Evolutionary conservation across 139 green algal species (phyloP).

Genomic region (Chlamydomonas incerta): DNA sequence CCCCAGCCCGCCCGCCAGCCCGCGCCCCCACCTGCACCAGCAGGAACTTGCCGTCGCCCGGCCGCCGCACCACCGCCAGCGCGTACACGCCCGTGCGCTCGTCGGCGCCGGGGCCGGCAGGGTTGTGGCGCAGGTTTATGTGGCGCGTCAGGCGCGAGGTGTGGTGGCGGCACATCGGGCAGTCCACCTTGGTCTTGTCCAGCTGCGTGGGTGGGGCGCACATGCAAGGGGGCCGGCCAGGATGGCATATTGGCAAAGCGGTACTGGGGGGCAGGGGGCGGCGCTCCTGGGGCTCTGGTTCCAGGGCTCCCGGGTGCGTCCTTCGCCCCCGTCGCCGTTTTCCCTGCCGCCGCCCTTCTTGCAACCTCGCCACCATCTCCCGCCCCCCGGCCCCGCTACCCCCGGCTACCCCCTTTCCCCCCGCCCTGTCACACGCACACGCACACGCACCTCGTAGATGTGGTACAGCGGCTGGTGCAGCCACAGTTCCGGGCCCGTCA

Average conservation of each 20-base stretch:
- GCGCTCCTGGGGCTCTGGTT: too few species aligned
- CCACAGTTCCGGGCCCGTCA: slow-evolving; percentile 44
- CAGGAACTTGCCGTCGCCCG: slow-evolving; percentile 54
- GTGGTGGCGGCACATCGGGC: background rate
- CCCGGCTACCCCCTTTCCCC: background rate
- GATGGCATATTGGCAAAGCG: too few species aligned
- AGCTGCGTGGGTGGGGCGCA: background rate
- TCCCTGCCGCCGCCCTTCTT: too few species aligned
- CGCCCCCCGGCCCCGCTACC: too few species aligned
- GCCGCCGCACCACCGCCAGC: slow-evolving; percentile 44
- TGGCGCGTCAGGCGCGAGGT: slow-evolving; percentile 43
- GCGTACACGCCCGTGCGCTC: slow-evolving; percentile 55
- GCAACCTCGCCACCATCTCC: too few species aligned
- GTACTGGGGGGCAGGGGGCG: too few species aligned
- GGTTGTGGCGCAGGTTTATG: slow-evolving; percentile 42
- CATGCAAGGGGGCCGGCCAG: too few species aligned
- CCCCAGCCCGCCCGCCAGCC: background rate
- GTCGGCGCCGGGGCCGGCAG: slow-evolving; percentile 1
- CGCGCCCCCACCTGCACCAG: slow-evolving; percentile 40
- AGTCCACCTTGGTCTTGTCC: background rate
- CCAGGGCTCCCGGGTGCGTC: too few species aligned
- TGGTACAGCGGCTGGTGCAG: slow-evolving; percentile 51
- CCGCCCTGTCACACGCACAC: too few species aligned
- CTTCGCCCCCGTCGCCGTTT: too few species aligned
- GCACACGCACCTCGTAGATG: slow-evolving; percentile 38